Conservation (phyloP, 192 early-diverging fungal genomes). For the Dimargaris xerosporica region DNA sequence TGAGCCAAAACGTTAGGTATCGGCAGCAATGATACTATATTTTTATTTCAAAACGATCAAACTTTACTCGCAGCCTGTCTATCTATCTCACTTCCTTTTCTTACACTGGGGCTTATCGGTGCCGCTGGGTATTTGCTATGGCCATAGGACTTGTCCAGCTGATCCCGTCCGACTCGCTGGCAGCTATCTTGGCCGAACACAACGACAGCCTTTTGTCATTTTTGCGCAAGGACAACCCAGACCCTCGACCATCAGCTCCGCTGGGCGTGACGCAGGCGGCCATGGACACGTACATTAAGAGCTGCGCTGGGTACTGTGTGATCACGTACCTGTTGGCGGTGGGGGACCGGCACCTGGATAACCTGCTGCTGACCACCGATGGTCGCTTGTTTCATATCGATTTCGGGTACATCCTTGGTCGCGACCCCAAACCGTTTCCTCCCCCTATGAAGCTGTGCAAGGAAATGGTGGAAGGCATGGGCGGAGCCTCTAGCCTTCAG, state of each 20-base stretch:
- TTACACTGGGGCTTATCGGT: too few species aligned
- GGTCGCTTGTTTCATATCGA: slow-evolving; percentile 95
- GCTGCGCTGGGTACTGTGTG: slow-evolving; percentile 97
- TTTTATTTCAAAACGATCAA: too few species aligned
- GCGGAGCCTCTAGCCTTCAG: slow-evolving; percentile 70
- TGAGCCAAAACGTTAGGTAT: too few species aligned
- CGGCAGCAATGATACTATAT: too few species aligned
- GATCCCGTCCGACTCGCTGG: slow-evolving; percentile 76
- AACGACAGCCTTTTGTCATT: slow-evolving; percentile 68
- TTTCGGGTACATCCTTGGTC: slow-evolving; percentile 95
- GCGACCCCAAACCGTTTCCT: slow-evolving; percentile 99
- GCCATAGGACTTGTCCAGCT: slow-evolving; percentile 87
- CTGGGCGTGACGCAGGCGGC: slow-evolving; percentile 55
- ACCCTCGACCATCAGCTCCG: slow-evolving; percentile 34
- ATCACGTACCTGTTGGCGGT: slow-evolving; percentile 96
- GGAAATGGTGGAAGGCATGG: slow-evolving; percentile 99
- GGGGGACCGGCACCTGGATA: slow-evolving; percentile 97
- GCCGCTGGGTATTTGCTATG: too few species aligned
- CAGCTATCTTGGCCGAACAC: slow-evolving; percentile 75
- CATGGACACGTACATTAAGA: slow-evolving; percentile 92
- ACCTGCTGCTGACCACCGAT: slow-evolving; percentile 73
- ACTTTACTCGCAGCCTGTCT: too few species aligned
- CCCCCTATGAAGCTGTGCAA: slow-evolving; percentile 99
- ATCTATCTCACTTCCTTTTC: too few species aligned
- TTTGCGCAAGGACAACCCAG: slow-evolving; percentile 57